Evolutionary conservation across 352 stramenopile genomes (phyloP).

Genomic region (Lagenidium sp.): DNA sequence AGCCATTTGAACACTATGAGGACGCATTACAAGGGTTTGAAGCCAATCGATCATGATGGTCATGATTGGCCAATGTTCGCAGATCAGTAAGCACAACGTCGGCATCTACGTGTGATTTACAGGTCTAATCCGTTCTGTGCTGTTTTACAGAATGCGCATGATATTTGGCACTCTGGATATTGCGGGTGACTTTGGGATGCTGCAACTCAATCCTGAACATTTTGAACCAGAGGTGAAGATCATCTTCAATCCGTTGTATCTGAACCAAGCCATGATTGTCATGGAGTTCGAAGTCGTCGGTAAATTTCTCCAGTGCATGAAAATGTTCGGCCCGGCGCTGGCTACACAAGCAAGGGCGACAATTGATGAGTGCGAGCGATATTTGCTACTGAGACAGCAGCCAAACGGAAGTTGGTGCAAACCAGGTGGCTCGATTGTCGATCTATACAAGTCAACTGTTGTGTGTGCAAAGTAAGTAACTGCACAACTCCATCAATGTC

Average conservation of each 20-base stretch:
- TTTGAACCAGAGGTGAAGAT: slow-evolving; percentile 68
- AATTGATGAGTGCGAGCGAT: slow-evolving; percentile 52
- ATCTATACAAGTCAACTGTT: slow-evolving; percentile 78
- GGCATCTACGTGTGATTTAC: too few relatives aligned
- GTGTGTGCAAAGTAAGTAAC: slow-evolving; percentile 78
- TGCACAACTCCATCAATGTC: too few relatives aligned
- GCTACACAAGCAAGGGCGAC: slow-evolving; percentile 25
- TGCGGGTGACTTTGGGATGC: slow-evolving; percentile 66
- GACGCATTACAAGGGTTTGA: slow-evolving; percentile 58
- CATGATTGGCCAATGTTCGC: slow-evolving; percentile 51
- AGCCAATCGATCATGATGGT: slow-evolving; percentile 51
- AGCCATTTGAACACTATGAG: slow-evolving; percentile 57
- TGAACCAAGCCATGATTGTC: slow-evolving; percentile 65
- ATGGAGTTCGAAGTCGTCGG: slow-evolving; percentile 70
- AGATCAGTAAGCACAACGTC: slow-evolving; percentile 49
- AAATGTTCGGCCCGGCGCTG: slow-evolving; percentile 44
- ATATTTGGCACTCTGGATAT: slow-evolving; percentile 75
- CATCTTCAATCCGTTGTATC: slow-evolving; percentile 59
- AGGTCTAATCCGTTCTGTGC: too few relatives aligned
- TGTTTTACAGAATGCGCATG: slow-evolving; percentile 47
- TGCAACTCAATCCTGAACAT: slow-evolving; percentile 53
- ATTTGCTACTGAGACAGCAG: slow-evolving; percentile 56
- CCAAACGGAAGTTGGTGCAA: slow-evolving; percentile 73
- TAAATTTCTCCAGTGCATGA: slow-evolving; percentile 72
- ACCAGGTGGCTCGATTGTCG: slow-evolving; percentile 28